phyloP scores from a whole-genome alignment of 495 filamentous ascomycete genomes.

The Trichoderma orchidacearum region DNA sequence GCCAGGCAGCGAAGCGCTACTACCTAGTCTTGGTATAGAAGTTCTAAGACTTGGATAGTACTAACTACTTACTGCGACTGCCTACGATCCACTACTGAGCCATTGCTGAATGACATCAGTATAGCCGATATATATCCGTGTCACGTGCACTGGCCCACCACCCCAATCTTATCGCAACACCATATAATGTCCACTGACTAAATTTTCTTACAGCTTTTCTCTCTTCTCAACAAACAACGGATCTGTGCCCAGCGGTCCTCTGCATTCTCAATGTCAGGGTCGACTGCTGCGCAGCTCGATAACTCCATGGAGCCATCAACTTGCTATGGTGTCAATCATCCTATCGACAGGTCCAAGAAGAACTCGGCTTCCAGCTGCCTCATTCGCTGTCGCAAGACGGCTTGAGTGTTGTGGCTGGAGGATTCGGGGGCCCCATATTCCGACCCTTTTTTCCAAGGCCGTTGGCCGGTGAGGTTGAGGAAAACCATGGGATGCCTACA shows the following conservation, averaged over 20 bases:
- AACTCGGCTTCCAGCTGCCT: constrained; percentile 41
- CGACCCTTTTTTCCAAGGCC: constrained; percentile 70
- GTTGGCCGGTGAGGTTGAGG: constrained; percentile 71
- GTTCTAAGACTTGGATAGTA: not conserved
- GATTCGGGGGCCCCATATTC: constrained; percentile 66
- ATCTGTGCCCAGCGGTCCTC: constrained; percentile 78
- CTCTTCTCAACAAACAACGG: constrained; percentile 38
- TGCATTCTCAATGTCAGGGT: constrained; percentile 48
- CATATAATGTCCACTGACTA: not conserved
- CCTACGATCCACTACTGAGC: too few relatives aligned
- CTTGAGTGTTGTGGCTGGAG: constrained; percentile 18
- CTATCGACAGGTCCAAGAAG: constrained; percentile 86
- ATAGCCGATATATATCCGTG: not conserved
- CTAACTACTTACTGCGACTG: too few relatives aligned
- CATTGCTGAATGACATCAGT: too few relatives aligned
- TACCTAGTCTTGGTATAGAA: not conserved
- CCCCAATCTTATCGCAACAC: not conserved
- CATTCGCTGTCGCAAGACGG: constrained; percentile 43
- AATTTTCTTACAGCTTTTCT: constrained; percentile 4
- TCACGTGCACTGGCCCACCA: not conserved
- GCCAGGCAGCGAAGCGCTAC: not conserved
- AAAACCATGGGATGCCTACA: constrained; percentile 78
- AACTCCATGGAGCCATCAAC: constrained; percentile 60
- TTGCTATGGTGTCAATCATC: constrained; percentile 68
- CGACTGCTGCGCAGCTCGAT: constrained; percentile 74